These are phyloP conservation scores for Helotiales sp. DNA, from an alignment of 2,329 filamentous ascomycete genomes.

Conservation along the genomic window DNA sequence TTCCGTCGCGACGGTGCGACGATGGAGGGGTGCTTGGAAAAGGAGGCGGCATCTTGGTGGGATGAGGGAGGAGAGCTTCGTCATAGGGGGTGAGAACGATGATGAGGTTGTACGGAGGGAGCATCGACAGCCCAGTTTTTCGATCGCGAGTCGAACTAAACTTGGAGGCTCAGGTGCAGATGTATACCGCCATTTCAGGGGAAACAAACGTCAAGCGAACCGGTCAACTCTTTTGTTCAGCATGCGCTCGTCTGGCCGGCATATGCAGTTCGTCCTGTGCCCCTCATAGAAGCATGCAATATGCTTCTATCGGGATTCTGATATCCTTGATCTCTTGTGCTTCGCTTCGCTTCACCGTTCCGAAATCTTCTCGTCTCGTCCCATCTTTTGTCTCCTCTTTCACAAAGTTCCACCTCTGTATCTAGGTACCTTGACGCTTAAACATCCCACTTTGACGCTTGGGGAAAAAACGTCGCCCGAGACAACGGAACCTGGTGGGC, in stretches of 20 bases:
- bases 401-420: background rate
- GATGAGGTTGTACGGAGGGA: no score
- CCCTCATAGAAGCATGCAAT: slow-evolving; percentile 24
- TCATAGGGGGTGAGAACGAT: background rate
- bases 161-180: no score
- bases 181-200: background rate
- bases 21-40: no score
- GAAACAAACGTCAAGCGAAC: background rate
- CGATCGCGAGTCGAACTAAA: no score
- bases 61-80: background rate
- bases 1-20: no score
- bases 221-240: background rate
- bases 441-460: background rate
- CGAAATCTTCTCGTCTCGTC: background rate
- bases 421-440: background rate
- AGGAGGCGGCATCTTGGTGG: no score
- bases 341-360: background rate
- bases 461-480: slow-evolving; percentile 3
- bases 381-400: background rate
- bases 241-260: background rate
- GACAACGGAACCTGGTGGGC: slow-evolving; percentile 8
- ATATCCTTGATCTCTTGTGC: no score
- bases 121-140: no score
- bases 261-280: slow-evolving; percentile 2
- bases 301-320: slow-evolving; percentile 18